Evolutionary conservation across 2,329 filamentous ascomycete genomes (phyloP).

Genomic region (Pseudopithomyces chartarum): DNA sequence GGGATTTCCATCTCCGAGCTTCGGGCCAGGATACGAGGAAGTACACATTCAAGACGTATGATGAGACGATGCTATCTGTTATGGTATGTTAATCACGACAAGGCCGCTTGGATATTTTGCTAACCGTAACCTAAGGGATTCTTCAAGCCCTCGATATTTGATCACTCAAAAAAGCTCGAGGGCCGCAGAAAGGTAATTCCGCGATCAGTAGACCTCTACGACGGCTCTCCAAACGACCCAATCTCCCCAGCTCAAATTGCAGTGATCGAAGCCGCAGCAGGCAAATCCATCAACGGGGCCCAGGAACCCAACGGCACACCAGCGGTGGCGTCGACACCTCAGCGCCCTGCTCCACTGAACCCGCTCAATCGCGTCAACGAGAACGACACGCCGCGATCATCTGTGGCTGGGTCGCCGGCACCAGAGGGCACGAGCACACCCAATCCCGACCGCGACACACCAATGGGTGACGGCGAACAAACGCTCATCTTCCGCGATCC

Average conservation of each 20-base stretch:
- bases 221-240: conserved; percentile 90
- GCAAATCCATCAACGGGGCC: conserved; percentile 42
- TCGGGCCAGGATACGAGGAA: conserved; percentile 88
- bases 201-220: conserved; percentile 91
- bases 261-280: conserved; percentile 58
- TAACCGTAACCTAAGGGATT: conserved; percentile 63
- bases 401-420: conserved; percentile 83
- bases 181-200: conserved; percentile 82
- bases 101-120: not conserved
- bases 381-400: conserved; percentile 79
- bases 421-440: conserved; percentile 84
- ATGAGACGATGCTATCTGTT: conserved; percentile 91
- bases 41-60: conserved; percentile 95
- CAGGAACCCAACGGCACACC: conserved; percentile 38
- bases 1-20: conserved; percentile 87
- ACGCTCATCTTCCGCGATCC: conserved; percentile 48
- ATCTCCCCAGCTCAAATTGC: conserved; percentile 80
- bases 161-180: conserved; percentile 77
- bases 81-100: conserved; percentile 59
- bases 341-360: conserved; percentile 66
- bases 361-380: conserved; percentile 72
- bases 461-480: conserved; percentile 47
- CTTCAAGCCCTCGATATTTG: conserved; percentile 86
- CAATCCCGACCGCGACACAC: conserved; percentile 53
- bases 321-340: conserved; percentile 58